Percentiles rank a stretch among this genome's conserved stretches.
Conservation (phyloP, 169 alveolate species). For the Plasmodium berghei region DNA sequence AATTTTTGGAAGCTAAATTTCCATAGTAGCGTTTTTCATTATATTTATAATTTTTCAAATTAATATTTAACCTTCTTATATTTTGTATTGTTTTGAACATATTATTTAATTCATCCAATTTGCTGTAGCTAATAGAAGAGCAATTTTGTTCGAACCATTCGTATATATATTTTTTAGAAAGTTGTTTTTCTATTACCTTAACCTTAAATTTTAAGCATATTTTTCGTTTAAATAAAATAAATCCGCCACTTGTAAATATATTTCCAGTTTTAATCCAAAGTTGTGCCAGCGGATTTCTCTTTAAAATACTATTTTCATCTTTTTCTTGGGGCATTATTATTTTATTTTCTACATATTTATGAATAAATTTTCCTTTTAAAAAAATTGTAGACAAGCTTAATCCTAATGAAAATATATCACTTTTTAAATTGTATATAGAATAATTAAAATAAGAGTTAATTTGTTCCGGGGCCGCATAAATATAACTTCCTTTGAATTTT, state of each 20-base stretch:
- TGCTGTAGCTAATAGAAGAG: slow-evolving; percentile 7
- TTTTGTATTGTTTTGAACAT: slow-evolving; percentile 5
- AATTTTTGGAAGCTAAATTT: background rate
- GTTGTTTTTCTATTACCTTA: slow-evolving; percentile 7
- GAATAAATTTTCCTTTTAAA: slow-evolving; percentile 23
- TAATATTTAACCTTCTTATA: background rate
- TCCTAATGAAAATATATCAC: slow-evolving; percentile 62
- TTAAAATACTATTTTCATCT: slow-evolving; percentile 8
- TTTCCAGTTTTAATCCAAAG: slow-evolving; percentile 52
- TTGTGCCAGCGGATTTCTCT: slow-evolving; percentile 54
- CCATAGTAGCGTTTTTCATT: background rate
- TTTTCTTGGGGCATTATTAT: slow-evolving; percentile 13
- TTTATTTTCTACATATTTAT: slow-evolving; percentile 20
- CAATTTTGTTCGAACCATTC: slow-evolving; percentile 26
- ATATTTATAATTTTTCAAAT: background rate
- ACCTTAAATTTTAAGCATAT: slow-evolving; percentile 33
- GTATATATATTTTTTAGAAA: slow-evolving; percentile 50
- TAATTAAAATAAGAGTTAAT: slow-evolving; percentile 27
- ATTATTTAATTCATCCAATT: background rate
- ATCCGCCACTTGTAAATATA: slow-evolving; percentile 21
- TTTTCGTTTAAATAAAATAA: slow-evolving; percentile 35
- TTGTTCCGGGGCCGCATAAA: slow-evolving; percentile 54
- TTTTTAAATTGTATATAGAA: slow-evolving; percentile 38
- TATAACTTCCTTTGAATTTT: slow-evolving; percentile 40
- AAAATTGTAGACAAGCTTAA: slow-evolving; percentile 52